Base-by-base conservation (phyloP, 73 alveolate genomes). In the Strombidium stylifer region DNA sequence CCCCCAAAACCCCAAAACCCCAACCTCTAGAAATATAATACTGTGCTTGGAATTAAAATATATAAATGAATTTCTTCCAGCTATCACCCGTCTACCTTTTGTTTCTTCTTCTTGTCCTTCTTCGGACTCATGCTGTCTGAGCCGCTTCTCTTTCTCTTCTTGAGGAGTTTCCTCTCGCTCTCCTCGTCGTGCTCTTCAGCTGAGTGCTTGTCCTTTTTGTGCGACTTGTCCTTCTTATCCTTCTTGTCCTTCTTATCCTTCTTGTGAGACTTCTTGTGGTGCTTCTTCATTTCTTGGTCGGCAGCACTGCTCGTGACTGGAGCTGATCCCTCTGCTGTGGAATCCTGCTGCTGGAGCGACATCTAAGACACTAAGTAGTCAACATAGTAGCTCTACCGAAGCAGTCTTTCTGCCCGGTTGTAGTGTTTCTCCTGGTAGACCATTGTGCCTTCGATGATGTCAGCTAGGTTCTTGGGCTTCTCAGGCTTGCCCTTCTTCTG, bases 391-490 rank as follows among this genome's bases (percentile, higher is more conserved):
- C 91, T 28, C 25, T 72, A 44, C 49, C 42, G 56, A 14, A 56
- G 49, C 34, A 41, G 36, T 47, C 82, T 56, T 30, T 74, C 81
- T 12, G 81, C 72, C 41, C 96, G 64, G n/a, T 86, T 78, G 8
- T 35, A 31, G 44, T 86, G 96, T 57, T 86, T 86, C 47, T 82
- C 46, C 23, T 82, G 26, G 49, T 82, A 86, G 39, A 71, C 62
- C 52, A 36, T 68, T n/a, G 67, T 39, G n/a, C 68, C 64, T 25
- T 85, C 40, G 7, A 86, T 34, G 31, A 56, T 41, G 16, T 65
- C 72, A 11, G 51, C 27, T 0, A 78, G 46, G n/a, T n/a, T n/a
- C n/a, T n/a, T 82, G 69, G 28, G 48, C 34, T 24, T 65, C 46
- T 23, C 48, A 37, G 4, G 58, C 54, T 45, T 72, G 41, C 24